A percentile compares a stretch with the other conserved stretches of the same genome.
Conservation (phyloP, 2,329 filamentous ascomycete genomes). For the Sarocladiaceae sp. region DNA sequence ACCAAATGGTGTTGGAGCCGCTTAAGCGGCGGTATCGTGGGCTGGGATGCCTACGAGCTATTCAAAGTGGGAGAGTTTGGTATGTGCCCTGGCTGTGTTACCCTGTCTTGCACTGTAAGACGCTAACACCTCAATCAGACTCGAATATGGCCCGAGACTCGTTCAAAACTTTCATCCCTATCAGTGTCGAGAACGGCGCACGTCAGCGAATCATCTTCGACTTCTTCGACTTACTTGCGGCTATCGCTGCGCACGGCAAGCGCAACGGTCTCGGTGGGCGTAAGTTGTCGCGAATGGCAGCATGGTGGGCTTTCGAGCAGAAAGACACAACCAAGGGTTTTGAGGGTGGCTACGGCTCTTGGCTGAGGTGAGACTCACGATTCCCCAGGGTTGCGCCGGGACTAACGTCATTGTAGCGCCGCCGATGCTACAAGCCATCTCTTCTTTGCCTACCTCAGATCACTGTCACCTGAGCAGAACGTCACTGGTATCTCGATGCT, state of each 20-base stretch:
- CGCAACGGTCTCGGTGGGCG: slow-evolving; percentile 86
- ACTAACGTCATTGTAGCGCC: slow-evolving; percentile 46
- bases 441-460: slow-evolving; percentile 95
- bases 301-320: slow-evolving; percentile 98
- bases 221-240: slow-evolving; percentile 90
- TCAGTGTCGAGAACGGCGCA: slow-evolving; percentile 83
- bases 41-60: slow-evolving; percentile 94
- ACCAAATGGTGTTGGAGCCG: slow-evolving; percentile 99
- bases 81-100: slow-evolving; percentile 26
- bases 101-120: slow-evolving; percentile 15
- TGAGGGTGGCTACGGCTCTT: slow-evolving; percentile 86
- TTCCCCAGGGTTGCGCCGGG: neutral
- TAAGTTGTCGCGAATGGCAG: slow-evolving; percentile 89
- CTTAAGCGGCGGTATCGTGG: slow-evolving; percentile 82
- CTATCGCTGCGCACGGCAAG: slow-evolving; percentile 89
- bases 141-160: slow-evolving; percentile 87
- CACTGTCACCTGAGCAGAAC: slow-evolving; percentile 73
- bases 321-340: slow-evolving; percentile 83
- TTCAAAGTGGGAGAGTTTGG: slow-evolving; percentile 93
- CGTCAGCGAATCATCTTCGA: slow-evolving; percentile 87
- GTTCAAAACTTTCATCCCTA: slow-evolving; percentile 92
- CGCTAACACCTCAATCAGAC: slow-evolving; percentile 46
- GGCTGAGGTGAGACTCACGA: slow-evolving; percentile 58
- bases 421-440: slow-evolving; percentile 94
- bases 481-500: slow-evolving; percentile 76